A percentile compares a stretch with the other conserved stretches of the same genome.
phyloP scores from a whole-genome alignment of 1,284 basidiomycete genomes.

The Lignosus rhinocerotis region DNA sequence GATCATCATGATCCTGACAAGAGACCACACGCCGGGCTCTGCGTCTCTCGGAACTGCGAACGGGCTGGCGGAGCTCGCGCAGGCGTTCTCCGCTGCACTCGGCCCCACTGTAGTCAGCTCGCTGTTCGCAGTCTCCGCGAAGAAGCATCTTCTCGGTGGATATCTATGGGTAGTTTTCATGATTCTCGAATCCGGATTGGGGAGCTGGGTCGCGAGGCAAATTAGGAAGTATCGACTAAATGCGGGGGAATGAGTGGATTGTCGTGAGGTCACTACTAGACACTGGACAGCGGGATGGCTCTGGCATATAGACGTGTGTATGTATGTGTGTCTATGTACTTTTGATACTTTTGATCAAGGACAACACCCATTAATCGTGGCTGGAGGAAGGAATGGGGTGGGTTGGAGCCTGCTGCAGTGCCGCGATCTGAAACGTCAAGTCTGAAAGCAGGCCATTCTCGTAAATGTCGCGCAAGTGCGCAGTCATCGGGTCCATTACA shows the following conservation, averaged over 20 bases:
- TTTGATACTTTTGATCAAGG: slow-evolving; percentile 6
- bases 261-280: slow-evolving; percentile 1
- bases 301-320: background rate
- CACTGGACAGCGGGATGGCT: background rate
- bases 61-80: slow-evolving; percentile 61
- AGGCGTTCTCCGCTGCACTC: slow-evolving; percentile 54
- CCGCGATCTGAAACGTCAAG: slow-evolving; percentile 21
- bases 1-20: slow-evolving; percentile 60
- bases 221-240: slow-evolving; percentile 17
- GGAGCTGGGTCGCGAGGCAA: slow-evolving; percentile 24
- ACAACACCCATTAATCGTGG: background rate
- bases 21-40: slow-evolving; percentile 51
- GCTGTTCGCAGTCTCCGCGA: slow-evolving; percentile 42
- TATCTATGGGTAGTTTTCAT: slow-evolving; percentile 41
- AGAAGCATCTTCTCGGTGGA: slow-evolving; percentile 36
- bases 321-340: background rate
- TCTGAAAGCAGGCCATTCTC: slow-evolving; percentile 27
- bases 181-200: slow-evolving; percentile 24
- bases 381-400: background rate
- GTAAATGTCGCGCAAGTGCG: slow-evolving; percentile 47
- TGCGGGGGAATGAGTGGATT: background rate
- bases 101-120: slow-evolving; percentile 60
- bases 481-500: slow-evolving; percentile 55
- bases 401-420: background rate
- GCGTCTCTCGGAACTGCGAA: slow-evolving; percentile 60